These are phyloP conservation scores for Sarocladiaceae sp. DNA, from an alignment of 2,329 filamentous ascomycete species.

Conservation along the genomic window DNA sequence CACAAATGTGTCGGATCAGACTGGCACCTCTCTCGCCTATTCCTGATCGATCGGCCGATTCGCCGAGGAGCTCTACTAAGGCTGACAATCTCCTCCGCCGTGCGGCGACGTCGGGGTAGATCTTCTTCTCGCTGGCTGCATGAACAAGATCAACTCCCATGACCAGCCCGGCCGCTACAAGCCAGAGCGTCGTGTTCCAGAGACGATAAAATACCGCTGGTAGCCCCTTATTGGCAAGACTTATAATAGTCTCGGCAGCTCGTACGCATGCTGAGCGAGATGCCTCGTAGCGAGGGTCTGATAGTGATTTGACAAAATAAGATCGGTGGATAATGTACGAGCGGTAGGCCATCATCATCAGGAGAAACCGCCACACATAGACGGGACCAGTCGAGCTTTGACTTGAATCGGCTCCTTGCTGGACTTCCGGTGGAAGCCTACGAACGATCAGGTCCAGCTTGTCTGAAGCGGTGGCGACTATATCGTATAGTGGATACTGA, in stretches of 20 bases:
- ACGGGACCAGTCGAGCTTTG: neutral
- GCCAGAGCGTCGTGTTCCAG: neutral
- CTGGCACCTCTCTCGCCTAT: neutral
- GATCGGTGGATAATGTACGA: neutral
- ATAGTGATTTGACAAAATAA: neutral
- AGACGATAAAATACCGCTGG: neutral
- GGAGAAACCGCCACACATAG: neutral
- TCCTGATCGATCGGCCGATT: neutral
- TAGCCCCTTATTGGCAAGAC: neutral
- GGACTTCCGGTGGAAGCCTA: neutral
- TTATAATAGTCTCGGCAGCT: neutral
- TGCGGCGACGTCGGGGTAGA: neutral
- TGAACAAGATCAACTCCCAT: neutral
- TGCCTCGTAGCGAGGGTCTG: neutral
- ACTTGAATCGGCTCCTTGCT: neutral
- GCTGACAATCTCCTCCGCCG: neutral
- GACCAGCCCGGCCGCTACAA: neutral
- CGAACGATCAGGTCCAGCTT: neutral
- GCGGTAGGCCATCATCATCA: neutral
- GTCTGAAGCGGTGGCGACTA: neutral
- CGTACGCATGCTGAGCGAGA: neutral
- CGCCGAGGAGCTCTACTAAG: neutral
- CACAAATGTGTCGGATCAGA: neutral
- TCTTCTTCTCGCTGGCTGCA: neutral
- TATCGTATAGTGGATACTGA: neutral